These are phyloP conservation scores for Lentinula sp. DNA, from an alignment of 768 basidiomycete genomes.

Conservation along the genomic window DNA sequence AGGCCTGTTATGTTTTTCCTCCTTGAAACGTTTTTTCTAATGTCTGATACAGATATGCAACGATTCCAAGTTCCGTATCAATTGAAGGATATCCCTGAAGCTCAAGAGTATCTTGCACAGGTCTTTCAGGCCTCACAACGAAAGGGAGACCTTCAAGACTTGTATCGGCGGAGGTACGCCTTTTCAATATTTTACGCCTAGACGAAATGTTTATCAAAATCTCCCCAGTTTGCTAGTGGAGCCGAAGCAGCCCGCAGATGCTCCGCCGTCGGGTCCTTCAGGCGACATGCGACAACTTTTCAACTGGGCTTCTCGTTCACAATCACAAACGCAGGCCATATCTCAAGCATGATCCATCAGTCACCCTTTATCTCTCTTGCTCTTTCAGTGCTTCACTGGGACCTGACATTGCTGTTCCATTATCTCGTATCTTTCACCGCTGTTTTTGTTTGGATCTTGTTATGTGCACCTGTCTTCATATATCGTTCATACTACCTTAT, in stretches of 20 bases:
- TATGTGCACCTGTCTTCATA: background rate
- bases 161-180: constrained; percentile 77
- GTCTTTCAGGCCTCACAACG: constrained; percentile 72
- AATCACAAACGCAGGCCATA: constrained; percentile 29
- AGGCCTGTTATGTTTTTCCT: constrained; percentile 34
- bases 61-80: constrained; percentile 86
- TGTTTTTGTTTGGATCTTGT: constrained; percentile 1
- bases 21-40: background rate
- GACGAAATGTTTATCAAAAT: constrained; percentile 5
- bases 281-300: constrained; percentile 77
- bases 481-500: background rate
- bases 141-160: constrained; percentile 78
- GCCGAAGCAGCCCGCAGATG: constrained; percentile 75
- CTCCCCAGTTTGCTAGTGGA: constrained; percentile 67
- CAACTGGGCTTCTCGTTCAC: constrained; percentile 62
- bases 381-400: background rate
- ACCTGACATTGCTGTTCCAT: background rate
- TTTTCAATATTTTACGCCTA: constrained; percentile 1
- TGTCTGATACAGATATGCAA: constrained; percentile 63
- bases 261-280: constrained; percentile 45
- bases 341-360: background rate
- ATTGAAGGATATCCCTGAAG: constrained; percentile 84
- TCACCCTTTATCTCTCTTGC: background rate
- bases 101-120: constrained; percentile 71
- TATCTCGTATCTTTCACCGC: background rate